Evolutionary conservation across 2,329 filamentous ascomycete genomes (phyloP).

Genomic region (Macroventuria anomochaeta): DNA sequence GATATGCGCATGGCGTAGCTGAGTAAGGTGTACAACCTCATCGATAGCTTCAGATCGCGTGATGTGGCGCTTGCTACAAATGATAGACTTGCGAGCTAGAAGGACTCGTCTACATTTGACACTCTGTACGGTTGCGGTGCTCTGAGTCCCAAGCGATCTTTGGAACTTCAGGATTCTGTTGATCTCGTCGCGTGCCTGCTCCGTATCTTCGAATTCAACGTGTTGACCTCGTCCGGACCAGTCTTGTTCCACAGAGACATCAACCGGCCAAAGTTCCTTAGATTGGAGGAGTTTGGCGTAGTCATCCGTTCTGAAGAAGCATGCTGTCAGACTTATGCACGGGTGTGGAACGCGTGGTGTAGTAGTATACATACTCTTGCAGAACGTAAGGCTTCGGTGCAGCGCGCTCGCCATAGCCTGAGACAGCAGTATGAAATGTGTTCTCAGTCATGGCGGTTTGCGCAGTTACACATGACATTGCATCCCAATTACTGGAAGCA

Average conservation of each 20-base stretch:
- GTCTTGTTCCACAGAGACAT: background rate
- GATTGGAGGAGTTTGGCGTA: background rate
- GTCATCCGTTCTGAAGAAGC: too few relatives aligned
- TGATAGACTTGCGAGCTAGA: conserved; percentile 30
- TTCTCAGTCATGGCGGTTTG: too few relatives aligned
- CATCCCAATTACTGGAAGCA: too few relatives aligned
- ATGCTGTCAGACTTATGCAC: too few relatives aligned
- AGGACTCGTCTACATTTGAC: conserved; percentile 23
- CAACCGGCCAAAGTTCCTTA: background rate
- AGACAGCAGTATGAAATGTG: too few relatives aligned
- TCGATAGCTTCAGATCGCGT: conserved; percentile 19
- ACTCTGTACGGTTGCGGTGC: conserved; percentile 23
- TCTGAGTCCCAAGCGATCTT: background rate
- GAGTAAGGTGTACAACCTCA: conserved; percentile 30
- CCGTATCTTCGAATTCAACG: conserved; percentile 7
- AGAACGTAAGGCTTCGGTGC: too few relatives aligned
- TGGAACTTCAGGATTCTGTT: background rate
- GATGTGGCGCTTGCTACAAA: conserved; percentile 13
- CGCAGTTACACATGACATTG: too few relatives aligned
- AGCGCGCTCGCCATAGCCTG: too few relatives aligned
- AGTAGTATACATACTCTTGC: too few relatives aligned
- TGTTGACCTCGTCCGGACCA: conserved; percentile 20
- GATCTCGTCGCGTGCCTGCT: background rate
- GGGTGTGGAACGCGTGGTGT: too few relatives aligned
- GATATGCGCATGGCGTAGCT: conserved; percentile 27